Evolutionary conservation across 1,284 basidiomycete genomes (phyloP).

Genomic region (Afroboletus lepidellus): DNA sequence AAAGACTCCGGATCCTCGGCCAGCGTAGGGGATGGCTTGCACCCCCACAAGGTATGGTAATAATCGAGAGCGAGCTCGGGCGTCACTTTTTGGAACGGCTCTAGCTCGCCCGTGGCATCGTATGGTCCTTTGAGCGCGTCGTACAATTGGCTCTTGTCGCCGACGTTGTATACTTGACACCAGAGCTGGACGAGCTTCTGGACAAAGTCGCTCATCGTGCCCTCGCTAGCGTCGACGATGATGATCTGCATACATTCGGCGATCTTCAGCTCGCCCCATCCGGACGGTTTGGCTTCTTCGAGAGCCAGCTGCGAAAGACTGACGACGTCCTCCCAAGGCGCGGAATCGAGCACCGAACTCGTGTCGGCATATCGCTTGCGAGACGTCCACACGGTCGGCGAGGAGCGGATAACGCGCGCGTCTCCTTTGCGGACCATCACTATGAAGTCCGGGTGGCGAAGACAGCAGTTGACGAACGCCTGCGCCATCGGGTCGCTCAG

Average conservation of each 20-base stretch:
- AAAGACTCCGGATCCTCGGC: constrained; percentile 6
- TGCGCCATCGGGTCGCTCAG: constrained; percentile 29
- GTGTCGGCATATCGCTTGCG: constrained; percentile 28
- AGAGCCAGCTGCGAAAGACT: constrained; percentile 19
- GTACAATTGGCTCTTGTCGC: constrained; percentile 18
- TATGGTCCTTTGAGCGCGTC: constrained; percentile 19
- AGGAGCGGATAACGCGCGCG: constrained; percentile 29
- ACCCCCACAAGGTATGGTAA: constrained; percentile 30
- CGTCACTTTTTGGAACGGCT: constrained; percentile 13
- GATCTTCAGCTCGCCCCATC: constrained; percentile 14
- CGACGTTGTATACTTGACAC: constrained; percentile 28
- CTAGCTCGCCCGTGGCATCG: constrained; percentile 27
- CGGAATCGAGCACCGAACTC: constrained; percentile 21
- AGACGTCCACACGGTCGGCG: constrained; percentile 27
- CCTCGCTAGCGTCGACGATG: constrained; percentile 26
- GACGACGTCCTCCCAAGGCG: constrained; percentile 25
- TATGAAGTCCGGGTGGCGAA: constrained; percentile 32
- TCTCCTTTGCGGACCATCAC: constrained; percentile 32
- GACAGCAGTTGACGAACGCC: constrained; percentile 30
- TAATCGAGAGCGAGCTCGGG: constrained; percentile 9
- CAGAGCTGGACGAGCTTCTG: constrained; percentile 28
- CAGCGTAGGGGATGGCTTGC: constrained; percentile 12
- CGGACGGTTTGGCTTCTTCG: constrained; percentile 24
- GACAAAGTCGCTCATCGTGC: constrained; percentile 29
- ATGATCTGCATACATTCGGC: constrained; percentile 31